Percentiles rank a stretch among this genome's conserved stretches.
Conservation (phyloP, 164 flowering plant genomes). For the Tinospora cordifolia region DNA sequence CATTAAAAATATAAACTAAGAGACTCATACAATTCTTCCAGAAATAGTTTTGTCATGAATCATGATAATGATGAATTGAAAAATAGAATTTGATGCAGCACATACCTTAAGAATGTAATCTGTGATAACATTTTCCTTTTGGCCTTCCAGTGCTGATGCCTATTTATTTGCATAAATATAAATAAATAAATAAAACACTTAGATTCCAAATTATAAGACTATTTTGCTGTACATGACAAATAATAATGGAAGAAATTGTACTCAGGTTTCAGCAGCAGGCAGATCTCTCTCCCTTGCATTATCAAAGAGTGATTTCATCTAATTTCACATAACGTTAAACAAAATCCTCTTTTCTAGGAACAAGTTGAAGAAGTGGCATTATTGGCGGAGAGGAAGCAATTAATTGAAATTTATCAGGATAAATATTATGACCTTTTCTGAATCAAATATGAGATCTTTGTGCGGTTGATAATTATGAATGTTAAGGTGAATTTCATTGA, state of each 20-base stretch:
- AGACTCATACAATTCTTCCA: background rate
- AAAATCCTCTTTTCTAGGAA: too few species aligned
- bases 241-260: too few species aligned
- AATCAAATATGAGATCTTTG: constrained; percentile 12
- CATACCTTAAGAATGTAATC: constrained; percentile 69
- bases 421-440: constrained; percentile 2
- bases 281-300: too few species aligned
- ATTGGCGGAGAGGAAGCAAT: too few species aligned
- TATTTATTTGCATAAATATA: constrained; percentile 2
- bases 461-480: constrained; percentile 12
- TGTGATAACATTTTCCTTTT: constrained; percentile 59
- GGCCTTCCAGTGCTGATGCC: constrained; percentile 65
- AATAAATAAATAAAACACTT: background rate
- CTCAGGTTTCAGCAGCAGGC: too few species aligned
- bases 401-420: constrained; percentile 1
- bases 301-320: too few species aligned
- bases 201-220: background rate
- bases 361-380: too few species aligned
- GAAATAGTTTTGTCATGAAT: background rate
- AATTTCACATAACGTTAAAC: too few species aligned
- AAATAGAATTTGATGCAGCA: background rate
- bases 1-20: background rate
- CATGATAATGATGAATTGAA: background rate
- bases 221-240: too few species aligned
- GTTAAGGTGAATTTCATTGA: constrained; percentile 12